Evolutionary conservation across 1,284 basidiomycete genomes (phyloP).

Genomic region (Cryptococcus sp.): DNA sequence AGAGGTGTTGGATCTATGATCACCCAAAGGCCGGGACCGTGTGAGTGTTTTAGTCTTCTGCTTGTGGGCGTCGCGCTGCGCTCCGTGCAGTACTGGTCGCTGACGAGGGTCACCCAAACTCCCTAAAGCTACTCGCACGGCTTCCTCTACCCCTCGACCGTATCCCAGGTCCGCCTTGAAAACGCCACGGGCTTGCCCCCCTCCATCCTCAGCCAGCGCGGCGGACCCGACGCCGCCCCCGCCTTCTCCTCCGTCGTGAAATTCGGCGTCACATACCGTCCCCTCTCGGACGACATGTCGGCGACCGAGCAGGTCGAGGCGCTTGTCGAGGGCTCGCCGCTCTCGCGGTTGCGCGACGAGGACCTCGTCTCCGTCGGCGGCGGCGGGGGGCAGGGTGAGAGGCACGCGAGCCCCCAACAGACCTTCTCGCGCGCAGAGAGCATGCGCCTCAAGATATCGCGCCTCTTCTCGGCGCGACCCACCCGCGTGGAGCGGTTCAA

Average conservation of each 20-base stretch:
- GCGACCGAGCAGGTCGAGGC: conserved; percentile 76
- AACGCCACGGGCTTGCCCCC: conserved; percentile 32
- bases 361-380: neutral
- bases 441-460: conserved; percentile 54
- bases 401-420: conserved; percentile 1
- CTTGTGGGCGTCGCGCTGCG: no score
- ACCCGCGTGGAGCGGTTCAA: conserved; percentile 60
- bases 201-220: conserved; percentile 19
- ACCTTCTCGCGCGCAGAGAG: conserved; percentile 4
- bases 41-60: conserved; percentile 53
- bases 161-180: conserved; percentile 60
- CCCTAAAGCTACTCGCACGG: conserved; percentile 79
- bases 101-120: neutral
- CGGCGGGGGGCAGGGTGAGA: neutral
- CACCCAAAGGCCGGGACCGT: conserved; percentile 90
- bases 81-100: neutral
- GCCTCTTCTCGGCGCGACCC: conserved; percentile 31
- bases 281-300: conserved; percentile 65
- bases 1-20: conserved; percentile 97
- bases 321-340: conserved; percentile 73
- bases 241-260: conserved; percentile 79
- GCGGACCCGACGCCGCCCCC: conserved; percentile 46
- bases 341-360: conserved; percentile 22
- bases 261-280: conserved; percentile 75
- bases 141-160: conserved; percentile 92